A percentile compares a stretch with the other conserved stretches of the same genome.
Evolutionary conservation across 169 alveolate species (phyloP).

Genomic region (Plasmodium vivax): DNA sequence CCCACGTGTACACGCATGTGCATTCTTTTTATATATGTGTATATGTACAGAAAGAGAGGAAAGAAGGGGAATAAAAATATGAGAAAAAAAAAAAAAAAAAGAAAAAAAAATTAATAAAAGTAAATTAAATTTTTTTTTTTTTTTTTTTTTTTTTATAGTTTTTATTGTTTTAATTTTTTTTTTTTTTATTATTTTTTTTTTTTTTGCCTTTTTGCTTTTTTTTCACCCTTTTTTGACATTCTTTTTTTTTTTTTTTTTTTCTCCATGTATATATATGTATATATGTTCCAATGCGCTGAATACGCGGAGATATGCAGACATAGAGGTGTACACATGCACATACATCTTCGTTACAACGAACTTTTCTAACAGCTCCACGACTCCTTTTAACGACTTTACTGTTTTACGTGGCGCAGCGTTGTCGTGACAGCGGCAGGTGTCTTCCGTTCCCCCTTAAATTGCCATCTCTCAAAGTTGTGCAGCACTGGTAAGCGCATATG

Average conservation of each 20-base stretch:
- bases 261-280: conserved; percentile 1
- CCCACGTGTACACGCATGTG: neutral
- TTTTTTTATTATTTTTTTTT: neutral
- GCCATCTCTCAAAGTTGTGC: neutral
- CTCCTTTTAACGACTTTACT: neutral
- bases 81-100: conserved; percentile 5
- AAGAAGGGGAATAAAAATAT: neutral
- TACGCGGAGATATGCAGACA: neutral
- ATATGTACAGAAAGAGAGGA: conserved; percentile 1
- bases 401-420: neutral
- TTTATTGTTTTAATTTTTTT: neutral
- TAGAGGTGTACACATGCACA: neutral
- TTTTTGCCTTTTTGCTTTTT: conserved; percentile 19
- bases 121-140: conserved; percentile 7
- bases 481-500: neutral
- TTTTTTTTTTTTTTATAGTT: neutral
- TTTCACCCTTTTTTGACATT: conserved; percentile 10
- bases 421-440: neutral
- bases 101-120: conserved; percentile 14
- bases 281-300: neutral
- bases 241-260: conserved; percentile 12
- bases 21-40: neutral
- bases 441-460: neutral
- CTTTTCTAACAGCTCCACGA: neutral
- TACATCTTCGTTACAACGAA: neutral